Base-by-base conservation (phyloP, 768 basidiomycete genomes). In the Lyophyllum semitale region DNA sequence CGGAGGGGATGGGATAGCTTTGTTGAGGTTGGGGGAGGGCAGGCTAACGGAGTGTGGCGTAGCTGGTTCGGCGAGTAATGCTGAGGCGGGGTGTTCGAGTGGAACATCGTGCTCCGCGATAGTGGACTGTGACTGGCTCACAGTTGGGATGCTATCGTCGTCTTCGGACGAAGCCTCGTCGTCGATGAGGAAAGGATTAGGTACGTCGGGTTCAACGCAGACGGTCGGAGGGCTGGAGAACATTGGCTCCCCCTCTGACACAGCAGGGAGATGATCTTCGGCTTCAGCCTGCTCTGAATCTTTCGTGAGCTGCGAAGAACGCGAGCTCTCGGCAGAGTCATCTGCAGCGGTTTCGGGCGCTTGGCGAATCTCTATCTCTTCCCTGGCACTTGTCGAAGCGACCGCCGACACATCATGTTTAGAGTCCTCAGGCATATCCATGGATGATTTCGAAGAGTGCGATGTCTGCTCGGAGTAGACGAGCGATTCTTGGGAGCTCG, bases 141-240 rank as follows among this genome's bases (percentile, higher is more conserved):
- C 41, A 26, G 54, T 27, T 25, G 54, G 63, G 20, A 68, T 57
- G 20, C 64, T 65, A 33, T 63, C 59, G 30, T 66, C 60, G n/a
- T 71, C 75, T 18, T 70, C 63, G 4, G 71, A 73, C 40, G 76
- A 75, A 26, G 77, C 75, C 33, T 80, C 76, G 55, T 83, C 84
- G 60, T 87, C 87, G 32, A 84, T 71, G 47, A 87, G 72, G 72
- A 85, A 87, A 1, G 84, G 84, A 67, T 89, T 77, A 15, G 83
- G 82, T 5, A 77, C 76, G 52, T 80, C 79, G 38, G 77, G 75
- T 63, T 81, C 81, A 40, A 75, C 64, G 26, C 70, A 70, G 12
- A 68, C 66, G 41, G 60, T 53, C 27, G 71, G 66, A 20, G 68
- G 69, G 48, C 66, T 70, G 25, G 63, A 63, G 50, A 63, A 63